Evolutionary conservation across 2,329 filamentous ascomycete genomes (phyloP).

Genomic region (Curvularia sp.): DNA sequence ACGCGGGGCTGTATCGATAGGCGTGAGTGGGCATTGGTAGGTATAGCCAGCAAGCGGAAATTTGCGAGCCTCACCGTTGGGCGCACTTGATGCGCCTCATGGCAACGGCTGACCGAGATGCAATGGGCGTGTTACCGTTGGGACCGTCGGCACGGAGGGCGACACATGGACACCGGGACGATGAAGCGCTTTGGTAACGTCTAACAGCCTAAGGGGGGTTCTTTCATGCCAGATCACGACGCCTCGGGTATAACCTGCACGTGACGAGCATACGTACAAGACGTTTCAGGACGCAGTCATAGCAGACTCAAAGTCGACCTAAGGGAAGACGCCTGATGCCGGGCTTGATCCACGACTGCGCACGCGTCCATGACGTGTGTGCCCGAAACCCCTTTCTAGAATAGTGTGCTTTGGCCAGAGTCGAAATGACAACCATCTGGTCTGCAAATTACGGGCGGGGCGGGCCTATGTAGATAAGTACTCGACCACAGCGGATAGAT

Average conservation of each 20-base stretch:
- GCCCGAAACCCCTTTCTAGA: slow-evolving; percentile 13
- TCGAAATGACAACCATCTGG: slow-evolving; percentile 25
- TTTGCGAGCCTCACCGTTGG: not conserved
- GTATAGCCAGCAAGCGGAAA: slow-evolving; percentile 4
- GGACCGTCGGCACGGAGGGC: not conserved
- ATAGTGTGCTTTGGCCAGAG: slow-evolving; percentile 13
- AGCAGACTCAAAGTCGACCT: slow-evolving; percentile 17
- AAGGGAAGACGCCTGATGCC: slow-evolving; percentile 14
- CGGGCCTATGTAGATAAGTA: slow-evolving; percentile 13
- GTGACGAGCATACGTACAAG: slow-evolving; percentile 22
- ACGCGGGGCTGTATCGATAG: slow-evolving; percentile 18
- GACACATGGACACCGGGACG: slow-evolving; percentile 13
- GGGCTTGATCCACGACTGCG: slow-evolving; percentile 18
- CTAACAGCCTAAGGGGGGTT: slow-evolving; percentile 27
- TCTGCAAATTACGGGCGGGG: slow-evolving; percentile 21
- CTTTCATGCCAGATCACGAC: slow-evolving; percentile 25
- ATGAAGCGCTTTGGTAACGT: slow-evolving; percentile 27
- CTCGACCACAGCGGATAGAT: slow-evolving; percentile 32
- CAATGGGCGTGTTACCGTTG: not conserved
- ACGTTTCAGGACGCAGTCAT: slow-evolving; percentile 30
- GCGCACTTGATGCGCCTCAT: not conserved
- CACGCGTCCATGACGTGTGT: slow-evolving; percentile 29
- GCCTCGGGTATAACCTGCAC: slow-evolving; percentile 25
- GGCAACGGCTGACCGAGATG: not conserved
- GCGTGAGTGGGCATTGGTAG: slow-evolving; percentile 10